Evolutionary conservation across 371 early-diverging fungal genomes (phyloP).

Genomic region (Mucor lusitanicus): DNA sequence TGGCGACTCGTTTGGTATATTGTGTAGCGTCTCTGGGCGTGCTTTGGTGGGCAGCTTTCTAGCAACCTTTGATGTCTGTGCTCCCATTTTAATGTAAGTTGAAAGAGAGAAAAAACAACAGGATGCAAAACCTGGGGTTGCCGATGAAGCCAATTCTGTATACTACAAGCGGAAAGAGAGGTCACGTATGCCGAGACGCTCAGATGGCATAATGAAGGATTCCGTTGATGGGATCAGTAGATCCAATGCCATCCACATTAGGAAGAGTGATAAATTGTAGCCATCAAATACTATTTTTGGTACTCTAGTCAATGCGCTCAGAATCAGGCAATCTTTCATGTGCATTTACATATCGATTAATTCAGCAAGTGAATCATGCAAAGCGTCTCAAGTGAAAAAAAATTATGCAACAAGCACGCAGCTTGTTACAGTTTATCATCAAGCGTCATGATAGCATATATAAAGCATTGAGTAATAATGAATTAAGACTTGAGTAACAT

Average conservation of each 20-base stretch:
- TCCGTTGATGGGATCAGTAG: neutral
- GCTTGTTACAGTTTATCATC: too few relatives aligned
- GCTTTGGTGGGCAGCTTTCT: slow-evolving; percentile 42
- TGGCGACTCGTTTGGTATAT: slow-evolving; percentile 37
- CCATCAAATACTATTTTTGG: neutral
- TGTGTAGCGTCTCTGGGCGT: slow-evolving; percentile 28
- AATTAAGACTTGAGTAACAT: too few relatives aligned
- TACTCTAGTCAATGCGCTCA: neutral
- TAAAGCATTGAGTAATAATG: too few relatives aligned
- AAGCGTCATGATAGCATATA: too few relatives aligned
- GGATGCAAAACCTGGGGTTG: neutral
- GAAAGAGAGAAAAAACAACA: neutral
- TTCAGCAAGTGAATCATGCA: neutral
- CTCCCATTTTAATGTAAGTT: slow-evolving; percentile 35
- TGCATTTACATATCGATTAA: neutral
- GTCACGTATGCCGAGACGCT: neutral
- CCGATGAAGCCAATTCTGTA: neutral
- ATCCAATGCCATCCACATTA: neutral
- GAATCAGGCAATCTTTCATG: neutral
- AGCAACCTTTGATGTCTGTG: slow-evolving; percentile 44
- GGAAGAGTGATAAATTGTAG: neutral
- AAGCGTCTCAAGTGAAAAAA: too few relatives aligned
- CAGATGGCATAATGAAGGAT: too few relatives aligned
- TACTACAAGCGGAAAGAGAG: neutral
- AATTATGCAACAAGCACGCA: too few relatives aligned